phyloP scores from a whole-genome alignment of 2,329 filamentous ascomycete genomes.

The Didymella sp. region DNA sequence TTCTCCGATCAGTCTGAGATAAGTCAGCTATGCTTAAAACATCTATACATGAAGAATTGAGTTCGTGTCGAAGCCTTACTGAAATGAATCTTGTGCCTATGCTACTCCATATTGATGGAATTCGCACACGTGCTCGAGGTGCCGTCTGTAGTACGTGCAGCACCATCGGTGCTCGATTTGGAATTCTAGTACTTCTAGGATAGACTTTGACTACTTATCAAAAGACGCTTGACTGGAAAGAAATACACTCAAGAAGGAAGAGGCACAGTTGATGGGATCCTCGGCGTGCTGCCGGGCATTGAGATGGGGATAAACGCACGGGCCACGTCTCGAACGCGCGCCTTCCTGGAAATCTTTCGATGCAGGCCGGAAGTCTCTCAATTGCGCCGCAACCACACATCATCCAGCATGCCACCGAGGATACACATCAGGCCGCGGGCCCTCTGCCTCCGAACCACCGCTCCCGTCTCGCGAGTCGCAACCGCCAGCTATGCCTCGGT shows the following conservation, averaged over 20 bases:
- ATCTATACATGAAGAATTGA: not conserved
- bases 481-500: constrained; percentile 59
- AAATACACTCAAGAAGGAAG: no score
- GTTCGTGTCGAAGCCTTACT: constrained; percentile 37
- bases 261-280: constrained; percentile 16
- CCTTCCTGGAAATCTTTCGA: constrained; percentile 32
- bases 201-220: not conserved
- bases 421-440: constrained; percentile 46
- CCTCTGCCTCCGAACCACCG: constrained; percentile 36
- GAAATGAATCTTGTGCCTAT: constrained; percentile 43
- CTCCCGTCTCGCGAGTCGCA: constrained; percentile 38
- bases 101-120: constrained; percentile 4
- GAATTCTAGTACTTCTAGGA: no score
- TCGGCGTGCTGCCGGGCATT: constrained; percentile 18
- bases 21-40: not conserved
- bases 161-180: constrained; percentile 33
- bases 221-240: no score
- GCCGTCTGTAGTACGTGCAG: constrained; percentile 33
- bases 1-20: constrained; percentile 61
- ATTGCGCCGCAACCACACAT: constrained; percentile 36
- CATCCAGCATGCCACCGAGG: constrained; percentile 48
- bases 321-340: constrained; percentile 40
- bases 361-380: constrained; percentile 16
- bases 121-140: constrained; percentile 20
- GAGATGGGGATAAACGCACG: constrained; percentile 28